Evolutionary conservation across 768 basidiomycete genomes (phyloP).

Genomic region (Hygrophoropsis aurantiaca): DNA sequence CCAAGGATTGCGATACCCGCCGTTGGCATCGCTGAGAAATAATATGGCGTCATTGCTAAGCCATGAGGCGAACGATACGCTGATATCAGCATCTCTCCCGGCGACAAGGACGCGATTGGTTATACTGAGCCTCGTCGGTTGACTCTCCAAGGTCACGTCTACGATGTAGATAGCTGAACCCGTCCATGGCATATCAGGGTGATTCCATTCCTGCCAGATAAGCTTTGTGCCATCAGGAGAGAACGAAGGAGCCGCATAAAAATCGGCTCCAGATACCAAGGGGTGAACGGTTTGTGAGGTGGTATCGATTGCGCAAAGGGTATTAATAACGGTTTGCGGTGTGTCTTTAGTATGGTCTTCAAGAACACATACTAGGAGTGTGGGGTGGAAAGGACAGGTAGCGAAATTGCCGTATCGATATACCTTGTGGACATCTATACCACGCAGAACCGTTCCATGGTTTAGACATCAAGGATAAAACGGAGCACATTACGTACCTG

Average conservation of each 20-base stretch:
- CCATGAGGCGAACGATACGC: constrained; percentile 58
- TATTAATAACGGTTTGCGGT: constrained; percentile 45
- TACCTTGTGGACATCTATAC: constrained; percentile 58
- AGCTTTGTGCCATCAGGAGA: constrained; percentile 54
- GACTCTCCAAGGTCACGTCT: too few relatives aligned
- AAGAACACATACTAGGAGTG: constrained; percentile 52
- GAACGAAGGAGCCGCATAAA: constrained; percentile 60
- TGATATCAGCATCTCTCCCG: constrained; percentile 42
- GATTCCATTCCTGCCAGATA: constrained; percentile 63
- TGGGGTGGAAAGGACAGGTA: constrained; percentile 45
- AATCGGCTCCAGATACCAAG: constrained; percentile 57
- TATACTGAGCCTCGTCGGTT: constrained; percentile 18
- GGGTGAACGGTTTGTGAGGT: constrained; percentile 35
- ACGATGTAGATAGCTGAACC: constrained; percentile 53
- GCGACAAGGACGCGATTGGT: constrained; percentile 44
- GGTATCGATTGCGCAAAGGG: constrained; percentile 55
- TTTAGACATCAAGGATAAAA: too few relatives aligned
- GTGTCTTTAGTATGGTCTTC: constrained; percentile 56
- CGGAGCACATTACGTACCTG: constrained; percentile 53
- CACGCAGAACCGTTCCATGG: constrained; percentile 72
- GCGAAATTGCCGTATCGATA: constrained; percentile 50
- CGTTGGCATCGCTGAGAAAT: constrained; percentile 57
- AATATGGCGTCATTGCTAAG: constrained; percentile 46
- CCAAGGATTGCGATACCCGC: constrained; percentile 55
- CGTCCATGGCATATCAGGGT: constrained; percentile 71